These are phyloP conservation scores for Geotrichum aggregatum DNA, from an alignment of 1,139 yeast genomes.

Conservation along the genomic window DNA sequence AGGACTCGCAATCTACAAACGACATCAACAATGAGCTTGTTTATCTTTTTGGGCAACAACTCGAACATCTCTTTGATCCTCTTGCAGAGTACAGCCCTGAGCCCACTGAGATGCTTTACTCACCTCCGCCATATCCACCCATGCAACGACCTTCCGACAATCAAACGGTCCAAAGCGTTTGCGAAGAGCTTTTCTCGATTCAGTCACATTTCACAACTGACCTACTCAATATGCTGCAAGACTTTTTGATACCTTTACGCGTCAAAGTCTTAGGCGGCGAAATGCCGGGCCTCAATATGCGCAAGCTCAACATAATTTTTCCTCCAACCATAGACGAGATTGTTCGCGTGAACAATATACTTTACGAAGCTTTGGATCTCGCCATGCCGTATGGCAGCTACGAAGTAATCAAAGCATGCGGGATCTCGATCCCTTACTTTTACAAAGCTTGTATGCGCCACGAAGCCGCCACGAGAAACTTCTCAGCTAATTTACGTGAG, in stretches of 20 bases:
- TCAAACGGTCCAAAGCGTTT: slow-evolving; percentile 43
- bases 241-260: slow-evolving; percentile 74
- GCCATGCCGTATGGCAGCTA: slow-evolving; percentile 67
- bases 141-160: slow-evolving; percentile 31
- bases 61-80: slow-evolving; percentile 86
- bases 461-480: slow-evolving; percentile 78
- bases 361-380: slow-evolving; percentile 65
- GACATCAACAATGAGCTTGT: slow-evolving; percentile 73
- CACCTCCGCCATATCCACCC: slow-evolving; percentile 42
- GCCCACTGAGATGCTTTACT: slow-evolving; percentile 64
- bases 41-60: slow-evolving; percentile 70
- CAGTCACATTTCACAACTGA: slow-evolving; percentile 73
- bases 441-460: slow-evolving; percentile 90
- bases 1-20: slow-evolving; percentile 47
- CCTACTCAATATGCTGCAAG: slow-evolving; percentile 68
- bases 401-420: slow-evolving; percentile 75
- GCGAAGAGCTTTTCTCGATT: slow-evolving; percentile 61
- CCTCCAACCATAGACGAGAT: slow-evolving; percentile 96
- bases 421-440: slow-evolving; percentile 77
- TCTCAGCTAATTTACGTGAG: slow-evolving; percentile 42
- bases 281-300: slow-evolving; percentile 47
- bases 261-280: slow-evolving; percentile 59
- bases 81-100: slow-evolving; percentile 89
- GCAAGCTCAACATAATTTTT: slow-evolving; percentile 68
- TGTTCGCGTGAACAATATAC: slow-evolving; percentile 78